phyloP scores from a whole-genome alignment of 805 yeast genomes.

The Metschnikowia sp. region DNA sequence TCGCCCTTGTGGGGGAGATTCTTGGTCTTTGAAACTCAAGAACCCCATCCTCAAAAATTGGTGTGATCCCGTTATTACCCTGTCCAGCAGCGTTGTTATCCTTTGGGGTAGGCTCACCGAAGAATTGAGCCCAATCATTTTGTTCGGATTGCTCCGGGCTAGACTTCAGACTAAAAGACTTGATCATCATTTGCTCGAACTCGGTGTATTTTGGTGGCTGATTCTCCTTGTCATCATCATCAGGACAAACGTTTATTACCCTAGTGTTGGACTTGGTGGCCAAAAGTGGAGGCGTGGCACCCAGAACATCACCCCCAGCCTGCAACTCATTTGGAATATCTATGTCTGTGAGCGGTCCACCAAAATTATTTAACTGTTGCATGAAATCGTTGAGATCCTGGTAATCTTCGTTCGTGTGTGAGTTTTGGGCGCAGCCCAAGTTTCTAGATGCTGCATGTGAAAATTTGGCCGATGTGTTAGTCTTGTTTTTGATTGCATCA shows the following conservation, averaged over 20 bases:
- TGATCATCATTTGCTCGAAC: constrained; percentile 25
- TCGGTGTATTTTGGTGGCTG: constrained; percentile 23
- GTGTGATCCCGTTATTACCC: constrained; percentile 16
- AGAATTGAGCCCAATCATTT: constrained; percentile 44
- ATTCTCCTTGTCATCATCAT: constrained; percentile 27
- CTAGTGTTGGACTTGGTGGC: constrained; percentile 57
- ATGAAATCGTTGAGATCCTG: constrained; percentile 40
- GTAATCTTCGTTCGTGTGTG: constrained; percentile 19
- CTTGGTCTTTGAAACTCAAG: constrained; percentile 33
- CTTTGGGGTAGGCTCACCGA: constrained; percentile 40
- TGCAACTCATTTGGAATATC: constrained; percentile 31
- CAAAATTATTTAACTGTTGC: constrained; percentile 34
- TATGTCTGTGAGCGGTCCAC: constrained; percentile 47
- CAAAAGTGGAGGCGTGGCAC: constrained; percentile 45
- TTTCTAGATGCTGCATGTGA: constrained; percentile 7
- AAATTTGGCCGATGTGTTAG: constrained; percentile 1
- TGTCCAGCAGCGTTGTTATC: constrained; percentile 19
- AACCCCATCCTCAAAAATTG: constrained; percentile 22
- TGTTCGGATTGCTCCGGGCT: constrained; percentile 36
- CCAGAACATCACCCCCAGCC: constrained; percentile 12
- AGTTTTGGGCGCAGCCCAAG: constrained; percentile 10
- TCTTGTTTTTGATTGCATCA: constrained; percentile 29
- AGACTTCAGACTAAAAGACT: constrained; percentile 28
- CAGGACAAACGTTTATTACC: constrained; percentile 49
- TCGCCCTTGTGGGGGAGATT: constrained; percentile 23